Evolutionary conservation across 768 basidiomycete species (phyloP).

Genomic region (Harrya chromipes): DNA sequence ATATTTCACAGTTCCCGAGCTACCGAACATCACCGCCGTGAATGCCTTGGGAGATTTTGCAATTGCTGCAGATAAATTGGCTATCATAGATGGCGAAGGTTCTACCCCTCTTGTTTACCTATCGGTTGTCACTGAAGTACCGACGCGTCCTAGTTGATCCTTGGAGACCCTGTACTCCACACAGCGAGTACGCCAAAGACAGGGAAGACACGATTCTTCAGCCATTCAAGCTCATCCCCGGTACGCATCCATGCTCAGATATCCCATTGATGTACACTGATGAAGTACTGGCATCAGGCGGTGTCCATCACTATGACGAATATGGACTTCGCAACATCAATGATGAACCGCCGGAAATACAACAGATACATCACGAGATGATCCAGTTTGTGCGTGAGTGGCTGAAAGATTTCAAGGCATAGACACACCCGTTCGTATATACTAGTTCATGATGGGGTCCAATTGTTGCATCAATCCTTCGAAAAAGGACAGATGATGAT

Average conservation of each 20-base stretch:
- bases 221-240: conserved; percentile 86
- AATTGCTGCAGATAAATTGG: conserved; percentile 76
- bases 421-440: neutral
- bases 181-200: conserved; percentile 66
- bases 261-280: neutral
- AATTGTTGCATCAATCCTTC: no score
- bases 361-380: conserved; percentile 76
- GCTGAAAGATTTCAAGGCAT: conserved; percentile 47
- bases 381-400: conserved; percentile 76
- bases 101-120: conserved; percentile 4
- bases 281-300: conserved; percentile 40
- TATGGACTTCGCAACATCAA: conserved; percentile 62
- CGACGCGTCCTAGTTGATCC: conserved; percentile 61
- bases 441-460: neutral
- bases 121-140: neutral
- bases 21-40: conserved; percentile 80
- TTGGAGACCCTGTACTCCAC: conserved; percentile 86
- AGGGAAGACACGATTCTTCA: conserved; percentile 67
- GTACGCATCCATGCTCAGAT: conserved; percentile 40
- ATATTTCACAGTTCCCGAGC: conserved; percentile 62
- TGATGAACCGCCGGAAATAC: conserved; percentile 75
- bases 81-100: conserved; percentile 88
- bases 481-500: no score
- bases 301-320: conserved; percentile 69
- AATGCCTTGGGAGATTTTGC: conserved; percentile 84